Evolutionary conservation across 139 green algal species (phyloP).

Genomic region (Diplosphaera chodatii): DNA sequence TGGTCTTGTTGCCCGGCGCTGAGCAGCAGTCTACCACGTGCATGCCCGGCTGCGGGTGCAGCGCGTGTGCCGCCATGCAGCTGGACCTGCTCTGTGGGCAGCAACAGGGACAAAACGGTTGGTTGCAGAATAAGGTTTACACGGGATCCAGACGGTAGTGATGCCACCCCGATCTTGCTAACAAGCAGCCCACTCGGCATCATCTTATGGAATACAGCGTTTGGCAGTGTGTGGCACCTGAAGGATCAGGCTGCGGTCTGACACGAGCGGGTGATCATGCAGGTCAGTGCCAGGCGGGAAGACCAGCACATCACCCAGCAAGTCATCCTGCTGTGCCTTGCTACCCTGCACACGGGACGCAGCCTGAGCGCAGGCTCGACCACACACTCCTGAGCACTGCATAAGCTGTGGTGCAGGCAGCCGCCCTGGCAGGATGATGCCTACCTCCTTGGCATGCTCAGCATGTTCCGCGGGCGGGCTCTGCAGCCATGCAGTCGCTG

Average conservation of each 20-base stretch:
- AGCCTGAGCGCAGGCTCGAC: no score
- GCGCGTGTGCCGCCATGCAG: conserved; percentile 82
- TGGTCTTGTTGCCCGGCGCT: conserved; percentile 98
- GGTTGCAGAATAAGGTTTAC: no score
- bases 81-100: conserved; percentile 73
- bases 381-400: no score
- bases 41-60: conserved; percentile 71
- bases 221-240: conserved; percentile 33
- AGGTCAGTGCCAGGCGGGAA: conserved; percentile 82
- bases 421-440: not conserved
- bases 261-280: conserved; percentile 82
- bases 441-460: no score
- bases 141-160: not conserved
- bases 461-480: no score
- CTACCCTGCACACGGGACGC: conserved; percentile 3
- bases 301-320: conserved; percentile 75
- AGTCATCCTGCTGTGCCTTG: conserved; percentile 27
- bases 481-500: conserved; percentile 48
- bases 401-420: not conserved
- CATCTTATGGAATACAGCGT: no score
- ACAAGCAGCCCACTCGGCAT: no score
- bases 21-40: conserved; percentile 88
- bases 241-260: conserved; percentile 58
- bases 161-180: no score
- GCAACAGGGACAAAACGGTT: no score